Conservation (phyloP, 129 eudicot species). For the Oenanthe sinensis region DNA sequence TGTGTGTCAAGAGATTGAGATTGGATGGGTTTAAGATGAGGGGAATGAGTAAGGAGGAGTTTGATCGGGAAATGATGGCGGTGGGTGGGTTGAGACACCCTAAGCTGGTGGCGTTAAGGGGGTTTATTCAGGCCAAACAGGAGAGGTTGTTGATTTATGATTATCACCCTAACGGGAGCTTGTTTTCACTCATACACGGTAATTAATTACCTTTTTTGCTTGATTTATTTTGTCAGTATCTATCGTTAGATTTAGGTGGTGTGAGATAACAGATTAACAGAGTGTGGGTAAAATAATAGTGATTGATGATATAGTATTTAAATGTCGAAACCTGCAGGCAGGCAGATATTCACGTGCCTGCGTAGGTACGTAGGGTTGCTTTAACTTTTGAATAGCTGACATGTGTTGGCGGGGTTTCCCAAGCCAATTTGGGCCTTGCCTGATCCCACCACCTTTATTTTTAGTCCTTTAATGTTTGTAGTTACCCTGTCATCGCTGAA, state of each 20-base stretch:
- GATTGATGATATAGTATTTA: not conserved
- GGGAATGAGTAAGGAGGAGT: conserved; percentile 45
- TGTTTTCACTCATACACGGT: conserved; percentile 78
- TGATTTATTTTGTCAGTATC: not conserved
- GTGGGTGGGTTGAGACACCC: conserved; percentile 85
- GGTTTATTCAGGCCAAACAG: conserved; percentile 72
- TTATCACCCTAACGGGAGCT: conserved; percentile 80
- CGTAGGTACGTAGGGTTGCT: not conserved
- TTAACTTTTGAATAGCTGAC: conserved; percentile 1
- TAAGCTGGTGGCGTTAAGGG: conserved; percentile 67
- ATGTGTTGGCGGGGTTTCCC: not conserved
- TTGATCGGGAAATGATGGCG: conserved; percentile 68
- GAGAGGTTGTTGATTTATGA: conserved; percentile 76
- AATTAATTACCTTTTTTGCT: not conserved
- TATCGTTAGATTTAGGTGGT: not conserved
- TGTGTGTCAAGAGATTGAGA: conserved; percentile 76
- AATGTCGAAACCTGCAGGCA: not conserved
- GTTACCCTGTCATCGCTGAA: not conserved
- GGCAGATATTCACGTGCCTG: not conserved
- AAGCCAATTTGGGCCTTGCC: not conserved
- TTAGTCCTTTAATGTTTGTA: not conserved
- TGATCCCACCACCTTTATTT: not conserved
- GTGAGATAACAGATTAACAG: not conserved
- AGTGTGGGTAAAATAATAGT: not conserved
- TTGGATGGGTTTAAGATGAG: conserved; percentile 51